These are phyloP conservation scores for Ceratocystis lukuohia DNA, from an alignment of 2,329 filamentous ascomycete species.

Conservation along the genomic window DNA sequence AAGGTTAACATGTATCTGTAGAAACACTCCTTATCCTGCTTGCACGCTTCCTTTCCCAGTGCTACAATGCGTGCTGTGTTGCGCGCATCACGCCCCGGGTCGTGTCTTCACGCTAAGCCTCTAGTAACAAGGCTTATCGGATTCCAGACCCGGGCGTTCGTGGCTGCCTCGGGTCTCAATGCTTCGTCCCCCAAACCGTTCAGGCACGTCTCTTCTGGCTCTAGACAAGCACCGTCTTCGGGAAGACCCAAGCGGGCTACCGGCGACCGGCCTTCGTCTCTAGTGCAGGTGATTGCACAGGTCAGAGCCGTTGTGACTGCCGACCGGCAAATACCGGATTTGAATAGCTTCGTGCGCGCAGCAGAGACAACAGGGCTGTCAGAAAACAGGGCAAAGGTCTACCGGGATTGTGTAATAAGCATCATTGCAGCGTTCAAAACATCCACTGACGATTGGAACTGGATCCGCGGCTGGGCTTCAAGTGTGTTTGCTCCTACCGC, in stretches of 20 bases:
- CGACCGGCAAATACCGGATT: background rate
- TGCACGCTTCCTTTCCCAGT: background rate
- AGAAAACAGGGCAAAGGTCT: conserved; percentile 12
- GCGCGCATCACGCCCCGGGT: background rate
- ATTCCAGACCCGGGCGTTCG: background rate
- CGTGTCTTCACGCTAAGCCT: background rate
- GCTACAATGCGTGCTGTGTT: conserved; percentile 3
- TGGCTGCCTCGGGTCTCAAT: too few species aligned
- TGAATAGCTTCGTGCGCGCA: conserved; percentile 11
- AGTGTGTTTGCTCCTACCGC: conserved; percentile 3
- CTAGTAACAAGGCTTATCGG: background rate
- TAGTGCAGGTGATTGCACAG: background rate
- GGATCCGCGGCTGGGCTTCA: conserved; percentile 9
- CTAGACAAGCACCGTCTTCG: background rate
- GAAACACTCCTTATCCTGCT: background rate
- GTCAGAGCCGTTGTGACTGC: conserved; percentile 3
- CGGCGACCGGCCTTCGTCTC: background rate
- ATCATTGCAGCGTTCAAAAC: conserved; percentile 10
- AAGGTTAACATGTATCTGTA: background rate
- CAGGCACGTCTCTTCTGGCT: too few species aligned
- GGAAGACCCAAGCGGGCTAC: background rate
- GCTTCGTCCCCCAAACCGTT: background rate
- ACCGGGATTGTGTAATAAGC: conserved; percentile 8
- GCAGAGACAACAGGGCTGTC: background rate
- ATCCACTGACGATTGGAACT: conserved; percentile 13